Conservation (phyloP, 108 stramenopile species). For the Cylindrotheca closterium region DNA sequence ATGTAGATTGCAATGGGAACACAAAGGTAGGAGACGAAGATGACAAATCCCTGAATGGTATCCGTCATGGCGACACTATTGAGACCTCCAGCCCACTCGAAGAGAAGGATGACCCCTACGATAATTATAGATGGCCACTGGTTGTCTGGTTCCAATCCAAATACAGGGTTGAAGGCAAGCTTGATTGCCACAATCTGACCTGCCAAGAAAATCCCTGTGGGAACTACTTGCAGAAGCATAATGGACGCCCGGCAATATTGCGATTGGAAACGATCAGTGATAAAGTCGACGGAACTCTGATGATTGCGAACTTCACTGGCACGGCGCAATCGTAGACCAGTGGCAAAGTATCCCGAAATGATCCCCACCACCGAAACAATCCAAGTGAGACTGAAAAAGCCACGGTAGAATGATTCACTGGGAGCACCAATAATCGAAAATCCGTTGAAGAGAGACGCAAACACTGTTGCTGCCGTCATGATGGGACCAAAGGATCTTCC, state of each 20-base stretch:
- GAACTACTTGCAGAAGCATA: constrained; percentile 29
- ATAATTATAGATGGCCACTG: constrained; percentile 28
- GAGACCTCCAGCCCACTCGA: constrained; percentile 44
- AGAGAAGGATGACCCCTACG: constrained; percentile 26
- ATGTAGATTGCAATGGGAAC: constrained; percentile 16
- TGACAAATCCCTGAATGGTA: constrained; percentile 27
- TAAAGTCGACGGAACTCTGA: constrained; percentile 37
- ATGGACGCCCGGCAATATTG: constrained; percentile 34
- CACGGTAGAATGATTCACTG: constrained; percentile 23
- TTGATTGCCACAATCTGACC: constrained; percentile 37
- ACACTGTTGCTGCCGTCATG: constrained; percentile 34
- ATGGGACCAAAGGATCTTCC: constrained; percentile 33
- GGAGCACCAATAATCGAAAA: constrained; percentile 46
- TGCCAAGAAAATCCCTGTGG: constrained; percentile 33
- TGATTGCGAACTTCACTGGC: constrained; percentile 32
- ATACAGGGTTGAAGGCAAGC: constrained; percentile 36
- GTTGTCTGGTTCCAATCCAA: constrained; percentile 21
- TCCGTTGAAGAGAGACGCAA: constrained; percentile 36
- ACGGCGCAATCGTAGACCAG: constrained; percentile 31
- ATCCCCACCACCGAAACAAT: constrained; percentile 7
- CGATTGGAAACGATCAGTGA: constrained; percentile 42
- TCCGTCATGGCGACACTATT: constrained; percentile 34
- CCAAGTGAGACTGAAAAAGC: constrained; percentile 29
- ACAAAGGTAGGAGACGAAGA: constrained; percentile 25
- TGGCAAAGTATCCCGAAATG: constrained; percentile 26